Evolutionary conservation across 2,329 filamentous ascomycete genomes (phyloP).

Genomic region (Cytospora leucostoma): DNA sequence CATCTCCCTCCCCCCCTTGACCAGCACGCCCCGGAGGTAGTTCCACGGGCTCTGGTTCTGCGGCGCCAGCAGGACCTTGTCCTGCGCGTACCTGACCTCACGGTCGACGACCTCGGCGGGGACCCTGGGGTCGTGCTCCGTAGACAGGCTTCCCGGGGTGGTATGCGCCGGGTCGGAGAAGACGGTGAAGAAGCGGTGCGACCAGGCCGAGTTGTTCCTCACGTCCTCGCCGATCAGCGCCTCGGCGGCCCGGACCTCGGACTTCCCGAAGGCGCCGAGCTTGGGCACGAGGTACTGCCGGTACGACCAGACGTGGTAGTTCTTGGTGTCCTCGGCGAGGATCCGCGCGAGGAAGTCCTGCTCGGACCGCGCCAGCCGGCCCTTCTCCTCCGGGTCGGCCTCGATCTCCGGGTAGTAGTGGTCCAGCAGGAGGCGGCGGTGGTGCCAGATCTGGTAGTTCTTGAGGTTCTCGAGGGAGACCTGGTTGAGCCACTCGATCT

Average conservation of each 20-base stretch:
- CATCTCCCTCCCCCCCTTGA: slow-evolving; percentile 61
- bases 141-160: slow-evolving; percentile 51
- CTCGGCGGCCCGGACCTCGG: slow-evolving; percentile 74
- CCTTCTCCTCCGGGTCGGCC: slow-evolving; percentile 56
- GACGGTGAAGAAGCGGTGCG: slow-evolving; percentile 91
- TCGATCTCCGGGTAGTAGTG: slow-evolving; percentile 61
- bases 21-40: slow-evolving; percentile 77
- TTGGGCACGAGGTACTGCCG: slow-evolving; percentile 70
- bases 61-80: slow-evolving; percentile 74
- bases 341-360: slow-evolving; percentile 75
- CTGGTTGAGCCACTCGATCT: slow-evolving; percentile 83
- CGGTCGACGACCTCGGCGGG: slow-evolving; percentile 66
- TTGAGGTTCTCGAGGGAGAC: slow-evolving; percentile 84
- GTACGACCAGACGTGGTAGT: slow-evolving; percentile 99
- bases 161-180: slow-evolving; percentile 63
- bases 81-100: slow-evolving; percentile 74
- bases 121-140: slow-evolving; percentile 56
- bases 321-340: slow-evolving; percentile 86
- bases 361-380: slow-evolving; percentile 66
- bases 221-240: slow-evolving; percentile 76
- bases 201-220: slow-evolving; percentile 97
- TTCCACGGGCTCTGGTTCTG: slow-evolving; percentile 97
- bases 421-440: slow-evolving; percentile 66
- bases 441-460: slow-evolving; percentile 98
- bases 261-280: slow-evolving; percentile 64